Percentiles rank a stretch among this genome's conserved stretches.
phyloP scores from a whole-genome alignment of 2,329 filamentous ascomycete species.

The Herpotrichia juniperi region DNA sequence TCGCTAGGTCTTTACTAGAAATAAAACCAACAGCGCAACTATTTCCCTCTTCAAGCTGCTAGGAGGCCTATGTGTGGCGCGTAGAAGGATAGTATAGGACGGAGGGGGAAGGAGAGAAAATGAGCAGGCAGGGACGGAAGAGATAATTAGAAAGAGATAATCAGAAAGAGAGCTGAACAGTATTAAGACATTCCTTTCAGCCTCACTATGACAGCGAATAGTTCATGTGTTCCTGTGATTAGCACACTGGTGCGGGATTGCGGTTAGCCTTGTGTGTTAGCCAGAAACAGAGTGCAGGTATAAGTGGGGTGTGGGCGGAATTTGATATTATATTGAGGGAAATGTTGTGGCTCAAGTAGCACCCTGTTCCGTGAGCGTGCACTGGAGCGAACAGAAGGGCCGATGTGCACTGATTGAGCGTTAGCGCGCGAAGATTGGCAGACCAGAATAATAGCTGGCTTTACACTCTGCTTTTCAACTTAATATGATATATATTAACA shows the following conservation, averaged over 20 bases:
- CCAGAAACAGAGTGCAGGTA: too few species aligned
- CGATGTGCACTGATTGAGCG: too few species aligned
- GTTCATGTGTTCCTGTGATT: neutral
- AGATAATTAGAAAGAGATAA: conserved; percentile 7
- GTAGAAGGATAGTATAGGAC: neutral
- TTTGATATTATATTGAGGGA: too few species aligned
- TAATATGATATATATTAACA: neutral
- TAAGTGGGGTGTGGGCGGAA: too few species aligned
- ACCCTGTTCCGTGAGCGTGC: too few species aligned
- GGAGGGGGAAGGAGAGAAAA: conserved; percentile 2
- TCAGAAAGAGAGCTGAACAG: conserved; percentile 3
- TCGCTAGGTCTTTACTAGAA: neutral
- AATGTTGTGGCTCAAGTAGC: too few species aligned
- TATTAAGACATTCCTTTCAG: conserved; percentile 1
- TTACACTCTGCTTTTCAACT: too few species aligned
- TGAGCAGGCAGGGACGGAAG: neutral
- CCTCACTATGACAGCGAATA: conserved; percentile 13
- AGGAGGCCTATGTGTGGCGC: neutral
- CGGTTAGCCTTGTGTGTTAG: conserved; percentile 20
- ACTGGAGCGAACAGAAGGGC: too few species aligned
- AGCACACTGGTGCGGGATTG: conserved; percentile 9
- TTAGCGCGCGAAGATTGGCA: too few species aligned
- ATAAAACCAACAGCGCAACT: conserved; percentile 1
- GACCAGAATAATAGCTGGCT: too few species aligned
- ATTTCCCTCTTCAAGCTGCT: neutral